Percentiles rank a stretch among this genome's conserved stretches.
Evolutionary conservation across 176 grass and related monocot genomes (phyloP).

Genomic region (Alloteropsis semialata): DNA sequence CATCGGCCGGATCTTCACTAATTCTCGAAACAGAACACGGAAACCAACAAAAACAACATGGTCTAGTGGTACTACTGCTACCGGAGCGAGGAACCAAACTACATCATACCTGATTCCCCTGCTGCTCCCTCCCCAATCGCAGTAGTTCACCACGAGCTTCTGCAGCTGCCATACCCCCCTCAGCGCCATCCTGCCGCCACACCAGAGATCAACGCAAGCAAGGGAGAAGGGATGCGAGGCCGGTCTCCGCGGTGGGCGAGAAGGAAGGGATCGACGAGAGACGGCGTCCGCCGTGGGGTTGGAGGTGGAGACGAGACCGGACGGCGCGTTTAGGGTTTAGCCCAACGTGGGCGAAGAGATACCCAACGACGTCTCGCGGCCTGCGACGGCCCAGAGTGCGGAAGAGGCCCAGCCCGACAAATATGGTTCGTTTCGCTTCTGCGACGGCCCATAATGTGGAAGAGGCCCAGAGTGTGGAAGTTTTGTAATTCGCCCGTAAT

Average conservation of each 20-base stretch:
- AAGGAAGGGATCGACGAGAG: neutral
- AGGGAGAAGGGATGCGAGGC: neutral
- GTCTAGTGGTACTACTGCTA: neutral
- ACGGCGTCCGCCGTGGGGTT: neutral
- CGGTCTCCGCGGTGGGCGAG: neutral
- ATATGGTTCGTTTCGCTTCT: too few relatives aligned
- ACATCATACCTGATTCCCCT: slow-evolving; percentile 68
- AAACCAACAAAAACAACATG: neutral
- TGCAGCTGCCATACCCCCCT: slow-evolving; percentile 88
- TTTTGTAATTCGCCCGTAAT: too few relatives aligned
- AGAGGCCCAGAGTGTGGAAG: too few relatives aligned
- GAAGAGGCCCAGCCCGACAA: neutral
- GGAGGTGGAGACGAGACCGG: neutral
- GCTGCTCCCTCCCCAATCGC: slow-evolving; percentile 79
- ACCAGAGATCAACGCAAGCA: neutral
- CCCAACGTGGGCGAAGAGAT: too few relatives aligned
- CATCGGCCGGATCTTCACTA: neutral
- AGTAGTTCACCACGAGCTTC: slow-evolving; percentile 83
- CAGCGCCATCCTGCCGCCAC: slow-evolving; percentile 54
- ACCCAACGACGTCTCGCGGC: neutral
- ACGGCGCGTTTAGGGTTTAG: too few relatives aligned
- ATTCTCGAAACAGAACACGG: neutral
- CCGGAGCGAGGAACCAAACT: neutral
- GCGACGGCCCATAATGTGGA: too few relatives aligned
- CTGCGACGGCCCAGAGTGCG: neutral